phyloP scores from a whole-genome alignment of 768 basidiomycete genomes.

The Lentinula edodes region DNA sequence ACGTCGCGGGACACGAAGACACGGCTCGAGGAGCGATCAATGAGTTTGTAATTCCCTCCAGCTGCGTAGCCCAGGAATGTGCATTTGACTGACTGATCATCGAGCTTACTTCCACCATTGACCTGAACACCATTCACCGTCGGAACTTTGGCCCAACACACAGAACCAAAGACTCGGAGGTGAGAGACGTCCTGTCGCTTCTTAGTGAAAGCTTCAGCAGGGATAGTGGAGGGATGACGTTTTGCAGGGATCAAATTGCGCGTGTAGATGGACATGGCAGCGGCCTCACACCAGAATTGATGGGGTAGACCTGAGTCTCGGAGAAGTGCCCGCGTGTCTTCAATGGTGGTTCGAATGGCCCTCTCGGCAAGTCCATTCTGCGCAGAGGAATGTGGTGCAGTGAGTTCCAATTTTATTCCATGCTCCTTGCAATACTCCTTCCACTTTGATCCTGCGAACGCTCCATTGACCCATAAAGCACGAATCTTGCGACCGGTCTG shows the following conservation, averaged over 20 bases:
- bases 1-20: background rate
- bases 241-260: background rate
- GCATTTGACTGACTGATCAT: background rate
- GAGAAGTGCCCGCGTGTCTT: background rate
- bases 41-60: background rate
- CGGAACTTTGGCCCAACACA: background rate
- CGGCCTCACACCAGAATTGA: background rate
- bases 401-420: slow-evolving; percentile 4
- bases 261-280: background rate
- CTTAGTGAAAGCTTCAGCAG: background rate
- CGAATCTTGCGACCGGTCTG: background rate
- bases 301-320: background rate
- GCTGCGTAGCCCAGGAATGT: background rate
- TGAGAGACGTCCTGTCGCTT: background rate
- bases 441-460: background rate
- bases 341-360: background rate
- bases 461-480: slow-evolving; percentile 11
- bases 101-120: background rate
- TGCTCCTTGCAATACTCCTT: slow-evolving; percentile 12
- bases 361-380: background rate
- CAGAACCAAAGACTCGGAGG: background rate
- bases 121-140: background rate
- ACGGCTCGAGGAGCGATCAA: no score
- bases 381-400: background rate
- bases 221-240: background rate